Base-by-base conservation (phyloP, 2,329 filamentous ascomycete species). In the Epichloe uncinata region DNA sequence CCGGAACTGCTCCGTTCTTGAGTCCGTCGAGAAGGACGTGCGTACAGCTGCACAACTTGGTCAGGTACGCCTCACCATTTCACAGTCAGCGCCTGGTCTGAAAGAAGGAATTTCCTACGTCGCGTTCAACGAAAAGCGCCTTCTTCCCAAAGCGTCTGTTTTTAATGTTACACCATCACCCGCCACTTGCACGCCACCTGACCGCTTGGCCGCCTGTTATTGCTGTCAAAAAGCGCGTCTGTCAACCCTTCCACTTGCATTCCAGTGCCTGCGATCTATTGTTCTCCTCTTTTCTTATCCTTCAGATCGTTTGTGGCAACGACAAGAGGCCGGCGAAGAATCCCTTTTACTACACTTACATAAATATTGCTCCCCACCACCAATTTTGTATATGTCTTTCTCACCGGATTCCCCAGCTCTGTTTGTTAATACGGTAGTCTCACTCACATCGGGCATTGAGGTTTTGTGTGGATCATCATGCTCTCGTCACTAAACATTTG, bases 11-110 rank as follows among this genome's bases (percentile, higher is more conserved):
- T 75, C 77, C 43, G 75, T 88, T 54, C 74, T 97, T 44, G 82
- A 87, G 58, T 84, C 79, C 53, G 76, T 97, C 56, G 91, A 97
- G 69, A 85, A 84, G 59, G 87, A 96, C 69, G 85, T 96, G 49
- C 82, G 83, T 59, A 87, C 81, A 48, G 93, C 93, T 40, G 93
- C 89, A 45, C 78, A 85, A 63, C 77, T 96, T 60, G 93, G 93
- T 56, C 87, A 96, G 85, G 91, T 96, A 84, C 64, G 87, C 42
- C 33, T 41, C 26, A 18, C n/a, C 9, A 35, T 38, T 22, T 18
- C 18, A 6, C 33, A 18, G 26, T 18, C 36, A 8, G 30, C 20
- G 16, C 37, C 15, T 26, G 34, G 18, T 34, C 18, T 35, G 9
- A 37, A 4, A n/a, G 30, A 13, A 22, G 33, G 13, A 15, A 45